These are phyloP conservation scores for Calonectria crousiana DNA, from an alignment of 2,329 filamentous ascomycete species.

Conservation along the genomic window DNA sequence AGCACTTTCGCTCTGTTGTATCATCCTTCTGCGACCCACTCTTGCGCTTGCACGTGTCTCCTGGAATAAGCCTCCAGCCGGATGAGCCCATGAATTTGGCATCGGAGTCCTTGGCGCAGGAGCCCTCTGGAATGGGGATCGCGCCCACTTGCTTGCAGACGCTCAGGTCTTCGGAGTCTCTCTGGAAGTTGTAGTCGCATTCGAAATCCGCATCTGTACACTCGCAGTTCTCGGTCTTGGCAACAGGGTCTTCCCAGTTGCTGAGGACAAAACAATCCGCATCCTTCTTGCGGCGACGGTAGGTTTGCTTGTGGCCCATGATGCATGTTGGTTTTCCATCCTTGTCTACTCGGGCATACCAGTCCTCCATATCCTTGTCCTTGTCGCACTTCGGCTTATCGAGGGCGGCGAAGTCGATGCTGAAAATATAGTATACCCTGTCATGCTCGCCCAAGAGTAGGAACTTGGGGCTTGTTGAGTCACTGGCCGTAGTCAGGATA, in stretches of 20 bases:
- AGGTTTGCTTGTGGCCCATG: constrained; percentile 96
- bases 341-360: constrained; percentile 85
- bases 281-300: constrained; percentile 84
- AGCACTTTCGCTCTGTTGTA: constrained; percentile 81
- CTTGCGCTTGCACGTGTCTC: constrained; percentile 76
- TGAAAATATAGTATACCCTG: constrained; percentile 73
- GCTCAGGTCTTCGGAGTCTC: constrained; percentile 71
- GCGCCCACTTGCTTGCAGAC: constrained; percentile 76
- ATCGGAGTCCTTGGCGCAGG: constrained; percentile 74
- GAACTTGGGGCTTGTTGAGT: constrained; percentile 94
- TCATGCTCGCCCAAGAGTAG: constrained; percentile 76
- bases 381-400: constrained; percentile 83
- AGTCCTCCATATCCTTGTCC: constrained; percentile 82
- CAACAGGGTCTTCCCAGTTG: constrained; percentile 83
- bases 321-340: constrained; percentile 87
- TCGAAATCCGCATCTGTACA: constrained; percentile 91
- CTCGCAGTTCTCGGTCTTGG: constrained; percentile 79
- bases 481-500: constrained; percentile 87
- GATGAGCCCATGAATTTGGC: constrained; percentile 87
- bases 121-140: constrained; percentile 75
- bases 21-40: constrained; percentile 76
- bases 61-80: constrained; percentile 92
- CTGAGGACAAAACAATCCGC: constrained; percentile 90
- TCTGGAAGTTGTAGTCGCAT: constrained; percentile 93
- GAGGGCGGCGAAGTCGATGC: constrained; percentile 86